Percentiles rank a stretch among this genome's conserved stretches.
phyloP scores from a whole-genome alignment of 2,329 filamentous ascomycete genomes.

The Exophiala dermatitidis region DNA sequence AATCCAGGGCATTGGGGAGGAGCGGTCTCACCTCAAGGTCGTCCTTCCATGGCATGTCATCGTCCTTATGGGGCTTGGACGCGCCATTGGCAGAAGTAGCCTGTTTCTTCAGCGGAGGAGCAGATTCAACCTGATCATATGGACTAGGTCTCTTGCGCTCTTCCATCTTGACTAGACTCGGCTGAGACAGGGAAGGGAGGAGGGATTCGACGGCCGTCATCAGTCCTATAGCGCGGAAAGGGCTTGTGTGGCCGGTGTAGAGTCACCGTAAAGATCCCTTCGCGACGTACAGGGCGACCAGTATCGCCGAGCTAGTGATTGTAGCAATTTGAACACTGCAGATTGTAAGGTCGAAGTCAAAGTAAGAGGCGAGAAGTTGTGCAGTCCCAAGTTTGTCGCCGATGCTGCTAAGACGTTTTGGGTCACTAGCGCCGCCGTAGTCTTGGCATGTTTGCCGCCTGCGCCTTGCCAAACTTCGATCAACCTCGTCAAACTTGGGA shows the following conservation, averaged over 20 bases:
- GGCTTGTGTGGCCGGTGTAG: conserved; percentile 3
- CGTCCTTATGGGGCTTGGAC: conserved; percentile 54
- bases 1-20: background rate
- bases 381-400: background rate
- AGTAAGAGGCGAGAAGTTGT: conserved; percentile 11
- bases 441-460: conserved; percentile 2
- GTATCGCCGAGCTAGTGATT: conserved; percentile 2
- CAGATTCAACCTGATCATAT: conserved; percentile 70
- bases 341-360: background rate
- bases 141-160: conserved; percentile 94
- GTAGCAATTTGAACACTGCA: conserved; percentile 1
- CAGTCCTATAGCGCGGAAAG: conserved; percentile 50
- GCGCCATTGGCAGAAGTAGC: conserved; percentile 67
- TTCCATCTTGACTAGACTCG: conserved; percentile 90
- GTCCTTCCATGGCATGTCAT: conserved; percentile 63
- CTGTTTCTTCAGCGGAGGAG: conserved; percentile 85
- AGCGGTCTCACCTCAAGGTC: conserved; percentile 62
- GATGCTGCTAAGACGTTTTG: conserved; percentile 1
- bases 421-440: background rate
- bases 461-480: background rate
- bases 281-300: conserved; percentile 5
- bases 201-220: conserved; percentile 77
- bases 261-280: conserved; percentile 5
- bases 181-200: conserved; percentile 63
- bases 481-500: background rate